These are phyloP conservation scores for Penicillium chermesinum DNA, from an alignment of 495 filamentous ascomycete species.

Conservation along the genomic window DNA sequence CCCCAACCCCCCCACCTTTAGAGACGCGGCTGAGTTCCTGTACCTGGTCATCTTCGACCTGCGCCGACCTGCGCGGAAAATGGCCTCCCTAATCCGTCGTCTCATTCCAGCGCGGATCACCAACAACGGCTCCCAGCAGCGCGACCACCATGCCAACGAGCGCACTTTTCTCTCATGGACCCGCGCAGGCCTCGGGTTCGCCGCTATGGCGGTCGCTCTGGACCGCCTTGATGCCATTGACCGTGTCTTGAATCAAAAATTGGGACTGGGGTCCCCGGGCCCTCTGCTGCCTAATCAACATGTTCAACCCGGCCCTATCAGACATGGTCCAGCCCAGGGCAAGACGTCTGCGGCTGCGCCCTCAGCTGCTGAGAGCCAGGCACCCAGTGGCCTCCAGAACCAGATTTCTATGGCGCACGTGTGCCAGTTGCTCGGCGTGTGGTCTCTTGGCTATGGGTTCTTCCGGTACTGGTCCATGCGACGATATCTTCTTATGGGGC, in stretches of 20 bases:
- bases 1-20: no score
- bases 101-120: slow-evolving; percentile 22
- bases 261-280: background rate
- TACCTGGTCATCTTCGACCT: no score
- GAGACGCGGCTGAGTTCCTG: no score
- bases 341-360: background rate
- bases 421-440: slow-evolving; percentile 24
- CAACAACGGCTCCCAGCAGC: slow-evolving; percentile 35
- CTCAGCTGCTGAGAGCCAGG: background rate
- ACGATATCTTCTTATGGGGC: slow-evolving; percentile 19
- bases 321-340: background rate
- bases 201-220: slow-evolving; percentile 43
- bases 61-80: background rate
- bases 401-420: slow-evolving; percentile 15
- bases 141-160: slow-evolving; percentile 51
- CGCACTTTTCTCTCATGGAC: slow-evolving; percentile 53
- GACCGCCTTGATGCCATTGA: slow-evolving; percentile 31
- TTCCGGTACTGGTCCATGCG: slow-evolving; percentile 26
- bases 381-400: background rate
- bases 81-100: slow-evolving; percentile 22
- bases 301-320: background rate
- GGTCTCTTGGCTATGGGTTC: slow-evolving; percentile 29
- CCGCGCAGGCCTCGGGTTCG: slow-evolving; percentile 48
- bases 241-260: slow-evolving; percentile 7
- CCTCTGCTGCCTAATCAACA: background rate